Evolutionary conservation across 2,329 filamentous ascomycete species (phyloP).

Genomic region (Periconia sp.): DNA sequence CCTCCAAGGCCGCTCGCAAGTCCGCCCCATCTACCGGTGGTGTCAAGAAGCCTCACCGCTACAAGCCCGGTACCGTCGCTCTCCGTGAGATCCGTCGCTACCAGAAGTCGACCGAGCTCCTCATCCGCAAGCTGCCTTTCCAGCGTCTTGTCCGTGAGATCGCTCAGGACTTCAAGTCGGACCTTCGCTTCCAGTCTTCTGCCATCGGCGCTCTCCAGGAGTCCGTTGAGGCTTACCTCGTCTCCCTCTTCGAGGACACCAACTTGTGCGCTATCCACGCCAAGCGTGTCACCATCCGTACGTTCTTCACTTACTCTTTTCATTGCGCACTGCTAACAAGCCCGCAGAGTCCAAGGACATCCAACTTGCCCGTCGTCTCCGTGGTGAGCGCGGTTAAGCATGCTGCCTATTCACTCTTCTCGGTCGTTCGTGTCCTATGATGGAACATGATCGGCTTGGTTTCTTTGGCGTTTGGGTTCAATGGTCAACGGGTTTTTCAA

Average conservation of each 20-base stretch:
- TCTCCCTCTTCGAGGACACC: conserved; percentile 94
- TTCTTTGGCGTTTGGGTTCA: conserved; percentile 39
- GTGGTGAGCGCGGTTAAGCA: conserved; percentile 56
- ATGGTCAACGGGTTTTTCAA: conserved; percentile 39
- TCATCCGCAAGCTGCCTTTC: conserved; percentile 80
- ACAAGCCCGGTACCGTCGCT: conserved; percentile 70
- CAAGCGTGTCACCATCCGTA: conserved; percentile 84
- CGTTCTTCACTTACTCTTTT: conserved; percentile 12
- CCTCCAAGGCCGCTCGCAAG: conserved; percentile 99
- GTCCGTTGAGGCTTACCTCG: conserved; percentile 92
- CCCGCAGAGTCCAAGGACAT: conserved; percentile 88
- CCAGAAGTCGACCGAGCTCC: conserved; percentile 84
- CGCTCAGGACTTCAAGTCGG: conserved; percentile 63
- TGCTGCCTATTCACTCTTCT: conserved; percentile 22
- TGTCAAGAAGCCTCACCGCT: conserved; percentile 60
- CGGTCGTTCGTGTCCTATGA: conserved; percentile 26
- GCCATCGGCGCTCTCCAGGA: conserved; percentile 93
- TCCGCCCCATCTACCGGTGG: conserved; percentile 89
- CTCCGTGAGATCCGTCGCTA: conserved; percentile 89
- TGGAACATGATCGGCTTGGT: conserved; percentile 27
- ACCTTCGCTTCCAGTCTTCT: conserved; percentile 93
- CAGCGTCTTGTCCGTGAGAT: conserved; percentile 79
- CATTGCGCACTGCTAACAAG: conserved; percentile 18
- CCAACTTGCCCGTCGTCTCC: conserved; percentile 71
- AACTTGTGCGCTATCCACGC: conserved; percentile 97